Evolutionary conservation across 2,329 filamentous ascomycete genomes (phyloP), one percentile per base, ranked within the genome.

Genomic region (Ophiobolus disseminans): DNA sequence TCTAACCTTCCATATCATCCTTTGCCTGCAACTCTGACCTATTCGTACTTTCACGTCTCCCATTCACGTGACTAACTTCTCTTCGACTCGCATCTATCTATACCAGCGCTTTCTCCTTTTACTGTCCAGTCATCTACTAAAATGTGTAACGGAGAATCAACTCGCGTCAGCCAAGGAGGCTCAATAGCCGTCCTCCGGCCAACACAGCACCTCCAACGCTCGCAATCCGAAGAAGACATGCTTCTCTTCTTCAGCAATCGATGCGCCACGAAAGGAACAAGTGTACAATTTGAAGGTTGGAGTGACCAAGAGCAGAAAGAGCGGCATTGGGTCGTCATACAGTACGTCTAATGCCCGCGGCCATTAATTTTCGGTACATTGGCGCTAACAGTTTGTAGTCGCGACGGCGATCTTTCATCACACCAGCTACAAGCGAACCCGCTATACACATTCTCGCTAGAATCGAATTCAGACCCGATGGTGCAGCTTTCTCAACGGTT

Each of bases 181-280:
- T 67, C 68, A 1, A 69, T 73, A n/a, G 69, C 69, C 11, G 62
- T 72, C 1, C 57, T 73, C 1, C 61, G 55, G 9, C 61, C 66
- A 13, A 57, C 53, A 14, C 44, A 44, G 9, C 48, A 51, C 28
- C 32, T 53, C 1, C 20, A 23, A 7, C 51, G 44, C 3, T 36
- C 53, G 3, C 38, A 49, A 17, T 39, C 47, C 9, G 45, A 55
- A 26, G 50, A 63, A 16, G 62, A 70, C 31, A 61, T 69, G 47
- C 53, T 56, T 0, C 40, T 71, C 0, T 50, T 66, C 11, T 70
- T 72, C 28, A 66, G 57, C 39, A 70, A 71, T 21, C 40, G 48
- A n/a, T 49, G 64, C 1, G 55, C 57, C 2, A 23, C 45, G 3
- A 34, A 45, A 2, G 61, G 64, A 14, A 72, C 68, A 5, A 65